phyloP scores from a whole-genome alignment of 2,329 filamentous ascomycete genomes.

The Fusarium musae region DNA sequence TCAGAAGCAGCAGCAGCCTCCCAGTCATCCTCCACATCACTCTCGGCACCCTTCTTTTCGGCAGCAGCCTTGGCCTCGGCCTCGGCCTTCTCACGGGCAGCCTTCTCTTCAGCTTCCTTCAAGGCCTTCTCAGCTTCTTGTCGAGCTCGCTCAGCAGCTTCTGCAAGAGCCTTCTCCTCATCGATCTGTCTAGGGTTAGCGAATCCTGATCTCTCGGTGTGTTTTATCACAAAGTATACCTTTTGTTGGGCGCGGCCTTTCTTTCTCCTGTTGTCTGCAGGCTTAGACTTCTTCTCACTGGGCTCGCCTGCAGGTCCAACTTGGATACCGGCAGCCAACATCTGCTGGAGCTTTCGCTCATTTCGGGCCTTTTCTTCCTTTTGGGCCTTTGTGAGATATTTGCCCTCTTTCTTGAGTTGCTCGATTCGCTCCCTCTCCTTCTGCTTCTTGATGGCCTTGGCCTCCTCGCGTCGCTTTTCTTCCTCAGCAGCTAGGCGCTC shows the following conservation, averaged over 20 bases:
- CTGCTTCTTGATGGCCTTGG: slow-evolving; percentile 81
- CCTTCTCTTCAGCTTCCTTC: slow-evolving; percentile 71
- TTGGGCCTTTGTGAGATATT: slow-evolving; percentile 87
- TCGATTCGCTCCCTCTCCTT: slow-evolving; percentile 88
- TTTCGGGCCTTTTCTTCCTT: slow-evolving; percentile 83
- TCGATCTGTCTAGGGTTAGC: slow-evolving; percentile 63
- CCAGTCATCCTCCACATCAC: slow-evolving; percentile 84
- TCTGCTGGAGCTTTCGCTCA: slow-evolving; percentile 84
- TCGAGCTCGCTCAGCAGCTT: slow-evolving; percentile 78
- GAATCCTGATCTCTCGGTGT: background rate
- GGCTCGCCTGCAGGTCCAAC: slow-evolving; percentile 71
- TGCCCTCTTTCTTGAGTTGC: slow-evolving; percentile 88
- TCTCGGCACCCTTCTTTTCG: slow-evolving; percentile 65
- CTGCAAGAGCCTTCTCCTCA: slow-evolving; percentile 81
- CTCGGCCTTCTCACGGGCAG: slow-evolving; percentile 66
- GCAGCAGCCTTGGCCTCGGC: slow-evolving; percentile 65
- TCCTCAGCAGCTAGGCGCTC: slow-evolving; percentile 75
- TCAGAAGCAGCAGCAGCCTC: slow-evolving; percentile 83
- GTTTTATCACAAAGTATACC: slow-evolving; percentile 49
- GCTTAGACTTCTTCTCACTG: slow-evolving; percentile 79
- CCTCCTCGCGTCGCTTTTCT: slow-evolving; percentile 74
- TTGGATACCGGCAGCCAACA: slow-evolving; percentile 81
- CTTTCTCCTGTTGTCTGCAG: slow-evolving; percentile 83
- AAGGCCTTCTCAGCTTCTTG: slow-evolving; percentile 74
- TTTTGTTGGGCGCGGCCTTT: slow-evolving; percentile 69